Evolutionary conservation across 345 rosid genomes (phyloP), one percentile per base, ranked within the genome.

Genomic region (Arabidopsis suecica): DNA sequence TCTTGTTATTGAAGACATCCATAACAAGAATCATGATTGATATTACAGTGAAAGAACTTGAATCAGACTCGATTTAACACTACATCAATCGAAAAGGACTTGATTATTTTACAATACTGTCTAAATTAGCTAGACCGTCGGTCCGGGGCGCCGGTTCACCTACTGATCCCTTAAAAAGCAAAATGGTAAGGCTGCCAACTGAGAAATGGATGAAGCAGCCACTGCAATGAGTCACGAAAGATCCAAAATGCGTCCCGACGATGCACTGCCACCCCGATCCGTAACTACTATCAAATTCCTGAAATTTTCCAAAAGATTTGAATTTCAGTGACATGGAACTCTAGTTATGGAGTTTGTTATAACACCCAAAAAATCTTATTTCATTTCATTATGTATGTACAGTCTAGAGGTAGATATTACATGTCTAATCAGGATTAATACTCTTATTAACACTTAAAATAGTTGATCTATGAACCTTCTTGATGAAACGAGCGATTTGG

Each of bases 401-500:
- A 55, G 9, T 47, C 10, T 55, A 23, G 3, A 57, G 61, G 41
- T 57, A 47, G 8, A 47, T 13, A 47, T 13, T 8, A 49, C 3
- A 18, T 5, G 42, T 65, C 16, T 23, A n/a, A 3, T 48, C 16
- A 47, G 7, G n/a, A 47, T 3, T 16, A 9, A 64, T 18, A 30
- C 51, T 5, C 23, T 11, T 13, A 4, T 14, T 50, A 58, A 36
- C 44, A 36, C 13, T 65, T 47, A 9, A 25, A 8, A 48, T 33
- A 0, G 5, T 37, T 28, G 12, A 18, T 18, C 5, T 42, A 13
- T 30, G 75, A 59, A 87, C 98, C 95, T 81, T 85, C 72, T 91
- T 91, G 56, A 91, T 91, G 84, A 88, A 88, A 61, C 87, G 82
- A 9, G 97, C 96, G 22, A 91, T 88, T 13, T 84, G 84, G 20